Conservation (phyloP, 176 grass and related monocot species). For the Thalia dealbata region DNA sequence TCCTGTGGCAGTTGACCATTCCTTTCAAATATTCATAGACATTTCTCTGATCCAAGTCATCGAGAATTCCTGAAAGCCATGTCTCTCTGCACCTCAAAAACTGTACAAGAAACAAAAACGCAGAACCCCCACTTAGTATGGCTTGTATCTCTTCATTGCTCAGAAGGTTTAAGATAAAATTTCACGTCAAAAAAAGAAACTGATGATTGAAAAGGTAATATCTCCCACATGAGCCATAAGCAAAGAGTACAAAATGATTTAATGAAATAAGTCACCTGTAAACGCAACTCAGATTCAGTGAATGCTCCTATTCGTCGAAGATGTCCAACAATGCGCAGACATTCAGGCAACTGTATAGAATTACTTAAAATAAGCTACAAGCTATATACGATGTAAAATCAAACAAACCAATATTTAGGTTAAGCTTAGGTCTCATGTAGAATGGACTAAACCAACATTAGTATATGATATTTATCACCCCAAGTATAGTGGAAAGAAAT, state of each 20-base stretch:
- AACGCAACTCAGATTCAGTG: constrained; percentile 74
- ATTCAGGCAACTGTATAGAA: constrained; percentile 76
- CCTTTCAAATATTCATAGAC: constrained; percentile 85
- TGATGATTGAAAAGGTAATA: background rate
- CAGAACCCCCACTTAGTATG: background rate
- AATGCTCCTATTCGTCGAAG: constrained; percentile 85
- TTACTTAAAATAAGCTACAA: constrained; percentile 15
- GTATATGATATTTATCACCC: too few relatives aligned
- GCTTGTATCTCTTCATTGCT: background rate
- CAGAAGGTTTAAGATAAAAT: background rate
- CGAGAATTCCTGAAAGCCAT: constrained; percentile 80
- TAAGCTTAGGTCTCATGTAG: background rate
- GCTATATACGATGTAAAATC: background rate
- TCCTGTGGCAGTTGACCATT: constrained; percentile 79
- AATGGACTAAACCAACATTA: background rate
- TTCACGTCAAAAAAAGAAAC: background rate
- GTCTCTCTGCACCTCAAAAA: constrained; percentile 98
- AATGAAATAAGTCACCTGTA: constrained; percentile 48
- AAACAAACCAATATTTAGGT: background rate
- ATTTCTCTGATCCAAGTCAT: constrained; percentile 87
- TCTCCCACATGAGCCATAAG: background rate
- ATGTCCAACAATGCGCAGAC: constrained; percentile 73
- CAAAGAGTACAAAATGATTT: background rate
- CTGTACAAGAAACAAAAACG: constrained; percentile 29
- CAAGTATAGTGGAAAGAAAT: too few relatives aligned